Evolutionary conservation across 2,329 filamentous ascomycete genomes (phyloP), one percentile per base, ranked within the genome.

Genomic region (Aspergillus sp.): DNA sequence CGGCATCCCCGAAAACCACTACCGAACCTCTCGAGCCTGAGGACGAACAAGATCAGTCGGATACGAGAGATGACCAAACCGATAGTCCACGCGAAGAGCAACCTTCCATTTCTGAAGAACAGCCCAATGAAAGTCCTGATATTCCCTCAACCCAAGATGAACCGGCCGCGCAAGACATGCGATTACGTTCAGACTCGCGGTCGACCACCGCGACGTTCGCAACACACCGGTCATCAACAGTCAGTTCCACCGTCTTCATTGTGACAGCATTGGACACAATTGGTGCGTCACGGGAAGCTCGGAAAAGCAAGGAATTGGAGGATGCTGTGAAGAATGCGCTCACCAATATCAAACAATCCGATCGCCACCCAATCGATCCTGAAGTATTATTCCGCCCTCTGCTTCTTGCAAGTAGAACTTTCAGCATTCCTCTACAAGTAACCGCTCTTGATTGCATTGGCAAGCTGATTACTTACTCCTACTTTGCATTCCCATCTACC

Each of bases 381-480:
- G 92, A 98, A 73, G 81, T 96, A 56, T 87, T 99, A 66, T 99
- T 99, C 71, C 87, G 89, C 64, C 95, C 95, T 14, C 79, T 99
- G 33, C 90, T 96, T 71, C 84, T 98, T 43, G 95, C 96, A 48
- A 93, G 93, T 37, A 91, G 92, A 72, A 89, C 91, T 9, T 85
- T 88, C 67, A 97, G 91, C 68, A 88, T 93, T 53, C 87, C 91
- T 58, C 82, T 99, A 47, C 90, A 92, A 59, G 96, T 92, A 21
- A 90, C 90, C 39, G 93, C 95, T 6, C 86, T 99, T 70, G 95
- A 99, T 77, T 98, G 93, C 77, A 97, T 99, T 68, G 95, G 96
- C 69, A 99, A 99, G 80, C 87, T 99, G 62, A 98, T 98, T 73
- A 97, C 93, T 69, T 99, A 96, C 75, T 96, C 95, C 17, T 98